Evolutionary conservation across 2,329 filamentous ascomycete genomes (phyloP).

Genomic region (Pezicula carpinea): DNA sequence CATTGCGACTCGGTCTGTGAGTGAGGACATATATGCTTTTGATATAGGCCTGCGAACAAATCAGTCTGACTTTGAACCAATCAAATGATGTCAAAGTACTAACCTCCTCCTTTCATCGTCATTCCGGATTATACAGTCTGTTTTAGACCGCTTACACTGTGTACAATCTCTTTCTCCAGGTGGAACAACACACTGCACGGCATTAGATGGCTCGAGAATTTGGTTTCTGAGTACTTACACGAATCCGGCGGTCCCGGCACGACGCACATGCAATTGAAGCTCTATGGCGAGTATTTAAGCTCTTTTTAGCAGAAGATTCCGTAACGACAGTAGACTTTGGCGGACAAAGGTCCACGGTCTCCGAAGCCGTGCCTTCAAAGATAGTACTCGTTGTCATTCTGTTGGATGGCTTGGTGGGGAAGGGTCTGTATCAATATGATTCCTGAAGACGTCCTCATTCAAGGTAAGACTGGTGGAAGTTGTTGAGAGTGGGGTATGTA

Average conservation of each 20-base stretch:
- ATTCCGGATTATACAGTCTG: constrained; percentile 51
- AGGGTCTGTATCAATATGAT: too few species aligned
- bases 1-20: constrained; percentile 48
- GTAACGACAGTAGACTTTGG: constrained; percentile 1
- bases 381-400: not conserved
- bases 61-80: constrained; percentile 4
- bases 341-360: constrained; percentile 2
- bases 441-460: not conserved
- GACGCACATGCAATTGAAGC: constrained; percentile 52
- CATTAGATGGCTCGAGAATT: not conserved
- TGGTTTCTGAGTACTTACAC: constrained; percentile 25
- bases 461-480: constrained; percentile 1
- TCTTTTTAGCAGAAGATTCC: constrained; percentile 11
- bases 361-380: not conserved
- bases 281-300: constrained; percentile 32
- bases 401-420: too few species aligned
- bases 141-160: constrained; percentile 46
- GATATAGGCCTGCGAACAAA: constrained; percentile 44
- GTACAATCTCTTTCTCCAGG: constrained; percentile 45
- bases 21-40: constrained; percentile 52
- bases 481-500: too few species aligned
- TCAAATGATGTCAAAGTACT: constrained; percentile 12
- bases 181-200: constrained; percentile 48
- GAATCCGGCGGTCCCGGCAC: constrained; percentile 41
- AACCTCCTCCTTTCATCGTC: constrained; percentile 52